Evolutionary conservation across 352 stramenopile genomes (phyloP).

Genomic region (Blastocystis sp.): DNA sequence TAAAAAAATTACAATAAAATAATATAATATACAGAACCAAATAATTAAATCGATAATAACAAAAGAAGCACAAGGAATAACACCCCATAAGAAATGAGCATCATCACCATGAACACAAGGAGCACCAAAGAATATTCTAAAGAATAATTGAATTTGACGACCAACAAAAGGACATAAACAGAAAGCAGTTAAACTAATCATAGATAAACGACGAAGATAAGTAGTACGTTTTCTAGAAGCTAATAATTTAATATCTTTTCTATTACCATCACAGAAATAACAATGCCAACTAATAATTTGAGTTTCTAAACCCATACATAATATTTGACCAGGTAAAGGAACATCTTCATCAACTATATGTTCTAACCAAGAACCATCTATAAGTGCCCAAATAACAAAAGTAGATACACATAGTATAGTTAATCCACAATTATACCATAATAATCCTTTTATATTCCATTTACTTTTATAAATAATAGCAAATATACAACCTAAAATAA

Average conservation of each 20-base stretch:
- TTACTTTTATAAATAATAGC: neutral
- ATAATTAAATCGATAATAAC: neutral
- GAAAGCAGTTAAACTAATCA: conserved; percentile 35
- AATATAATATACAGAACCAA: too few species aligned
- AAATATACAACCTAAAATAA: neutral
- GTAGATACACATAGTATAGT: too few species aligned
- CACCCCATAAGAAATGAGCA: conserved; percentile 2
- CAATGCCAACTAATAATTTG: conserved; percentile 3
- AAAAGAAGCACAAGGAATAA: conserved; percentile 1
- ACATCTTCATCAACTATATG: conserved; percentile 17
- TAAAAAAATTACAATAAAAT: too few species aligned
- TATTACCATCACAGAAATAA: conserved; percentile 17
- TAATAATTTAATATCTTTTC: neutral
- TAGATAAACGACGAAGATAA: conserved; percentile 12
- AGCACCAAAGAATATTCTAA: conserved; percentile 10
- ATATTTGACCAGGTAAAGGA: conserved; percentile 18
- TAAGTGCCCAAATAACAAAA: conserved; percentile 17
- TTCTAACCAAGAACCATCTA: conserved; percentile 6
- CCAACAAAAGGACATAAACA: conserved; percentile 14
- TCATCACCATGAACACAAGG: conserved; percentile 11
- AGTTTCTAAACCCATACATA: conserved; percentile 16
- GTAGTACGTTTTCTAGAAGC: conserved; percentile 5
- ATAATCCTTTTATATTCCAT: too few species aligned
- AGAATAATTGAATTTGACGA: conserved; percentile 7
- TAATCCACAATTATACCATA: conserved; percentile 4